Evolutionary conservation across 805 yeast genomes (phyloP).

Genomic region (Nakazawaea ernobii): DNA sequence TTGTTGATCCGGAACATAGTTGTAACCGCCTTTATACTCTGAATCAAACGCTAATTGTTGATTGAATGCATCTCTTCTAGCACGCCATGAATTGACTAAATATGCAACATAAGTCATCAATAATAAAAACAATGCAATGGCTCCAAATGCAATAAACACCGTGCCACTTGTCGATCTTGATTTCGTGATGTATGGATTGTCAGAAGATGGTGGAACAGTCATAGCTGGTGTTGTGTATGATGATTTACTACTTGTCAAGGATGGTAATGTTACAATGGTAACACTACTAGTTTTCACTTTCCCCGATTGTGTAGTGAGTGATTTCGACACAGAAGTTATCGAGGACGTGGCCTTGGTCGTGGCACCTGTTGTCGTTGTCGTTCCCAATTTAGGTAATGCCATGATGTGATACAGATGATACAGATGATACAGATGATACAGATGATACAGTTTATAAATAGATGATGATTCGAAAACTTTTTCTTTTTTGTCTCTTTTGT

Average conservation of each 20-base stretch:
- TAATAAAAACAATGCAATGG: constrained; percentile 55
- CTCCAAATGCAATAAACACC: constrained; percentile 77
- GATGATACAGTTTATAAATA: too few relatives aligned
- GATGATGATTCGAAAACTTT: too few relatives aligned
- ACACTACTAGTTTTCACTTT: neutral
- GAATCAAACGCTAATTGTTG: constrained; percentile 21
- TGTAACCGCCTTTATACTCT: constrained; percentile 5
- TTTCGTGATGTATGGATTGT: constrained; percentile 60
- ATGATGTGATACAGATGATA: too few relatives aligned
- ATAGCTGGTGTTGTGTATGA: constrained; percentile 41
- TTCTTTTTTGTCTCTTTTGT: too few relatives aligned
- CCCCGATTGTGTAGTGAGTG: too few relatives aligned
- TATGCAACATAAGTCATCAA: constrained; percentile 26
- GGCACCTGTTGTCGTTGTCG: too few relatives aligned
- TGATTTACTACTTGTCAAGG: constrained; percentile 13
- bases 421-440: too few relatives aligned
- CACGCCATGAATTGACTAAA: constrained; percentile 18
- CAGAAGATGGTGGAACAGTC: constrained; percentile 49
- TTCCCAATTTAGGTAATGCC: too few relatives aligned
- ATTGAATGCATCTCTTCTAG: constrained; percentile 40
- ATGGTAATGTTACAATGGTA: neutral
- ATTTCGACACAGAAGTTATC: too few relatives aligned
- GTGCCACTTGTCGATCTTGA: constrained; percentile 63
- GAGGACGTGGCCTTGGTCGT: too few relatives aligned
- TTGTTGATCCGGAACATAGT: neutral